A percentile compares a stretch with the other conserved stretches of the same genome.
These are phyloP conservation scores for Phialophora tarda DNA, from an alignment of 2,329 filamentous ascomycete genomes.

Conservation along the genomic window DNA sequence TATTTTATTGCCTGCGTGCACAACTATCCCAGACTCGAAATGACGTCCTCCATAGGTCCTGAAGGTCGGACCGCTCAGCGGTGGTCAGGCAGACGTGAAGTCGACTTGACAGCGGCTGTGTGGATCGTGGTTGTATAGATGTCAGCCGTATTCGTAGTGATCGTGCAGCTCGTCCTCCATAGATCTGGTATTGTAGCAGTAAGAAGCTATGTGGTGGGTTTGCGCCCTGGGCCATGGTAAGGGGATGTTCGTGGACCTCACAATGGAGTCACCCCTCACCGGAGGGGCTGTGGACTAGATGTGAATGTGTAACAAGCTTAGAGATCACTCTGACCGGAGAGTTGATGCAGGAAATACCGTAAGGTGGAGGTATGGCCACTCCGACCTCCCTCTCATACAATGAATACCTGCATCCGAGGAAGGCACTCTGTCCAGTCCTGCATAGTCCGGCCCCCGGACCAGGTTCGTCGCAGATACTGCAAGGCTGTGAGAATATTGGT, in stretches of 20 bases:
- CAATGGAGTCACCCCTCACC: background rate
- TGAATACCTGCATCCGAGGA: background rate
- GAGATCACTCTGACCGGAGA: background rate
- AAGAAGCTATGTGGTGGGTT: background rate
- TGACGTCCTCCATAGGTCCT: too few relatives aligned
- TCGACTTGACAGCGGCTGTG: too few relatives aligned
- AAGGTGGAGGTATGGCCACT: background rate
- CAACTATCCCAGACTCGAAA: too few relatives aligned
- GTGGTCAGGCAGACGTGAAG: too few relatives aligned
- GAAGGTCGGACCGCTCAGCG: too few relatives aligned
- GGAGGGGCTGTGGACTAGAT: background rate
- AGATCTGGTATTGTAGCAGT: background rate
- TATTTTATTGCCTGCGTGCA: too few relatives aligned
- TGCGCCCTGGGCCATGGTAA: background rate
- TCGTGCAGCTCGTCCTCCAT: background rate
- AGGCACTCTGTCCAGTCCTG: background rate
- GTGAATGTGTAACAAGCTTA: background rate
- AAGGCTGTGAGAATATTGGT: background rate
- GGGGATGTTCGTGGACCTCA: background rate
- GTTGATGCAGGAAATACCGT: background rate
- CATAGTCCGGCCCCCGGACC: background rate
- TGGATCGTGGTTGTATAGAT: background rate
- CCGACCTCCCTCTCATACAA: background rate
- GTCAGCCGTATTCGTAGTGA: background rate
- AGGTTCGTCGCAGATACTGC: background rate